Conservation (phyloP, 1,284 basidiomycete species). For the Quambalaria eucalypti region DNA sequence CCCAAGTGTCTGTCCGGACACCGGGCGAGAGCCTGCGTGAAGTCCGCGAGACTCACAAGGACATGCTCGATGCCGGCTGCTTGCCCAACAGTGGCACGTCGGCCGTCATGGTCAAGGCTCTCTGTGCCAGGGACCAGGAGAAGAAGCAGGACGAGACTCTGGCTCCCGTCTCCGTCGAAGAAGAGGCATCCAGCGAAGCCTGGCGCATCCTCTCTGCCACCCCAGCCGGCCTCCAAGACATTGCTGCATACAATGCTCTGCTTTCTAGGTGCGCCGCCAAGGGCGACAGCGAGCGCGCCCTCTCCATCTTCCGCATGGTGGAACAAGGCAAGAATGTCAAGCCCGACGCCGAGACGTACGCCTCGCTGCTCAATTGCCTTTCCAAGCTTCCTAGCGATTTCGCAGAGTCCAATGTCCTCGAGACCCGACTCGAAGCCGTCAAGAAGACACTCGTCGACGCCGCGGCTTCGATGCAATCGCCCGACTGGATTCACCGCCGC, state of each 20-base stretch:
- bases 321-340: not conserved
- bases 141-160: not conserved
- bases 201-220: not conserved
- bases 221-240: not conserved
- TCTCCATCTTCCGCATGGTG: not conserved
- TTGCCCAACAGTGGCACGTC: conserved; percentile 66
- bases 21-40: conserved; percentile 56
- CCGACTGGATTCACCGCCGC: not conserved
- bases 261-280: not conserved
- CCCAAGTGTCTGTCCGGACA: conserved; percentile 53
- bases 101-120: conserved; percentile 58
- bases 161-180: not conserved
- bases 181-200: not conserved
- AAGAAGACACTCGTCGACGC: not conserved
- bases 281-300: not conserved
- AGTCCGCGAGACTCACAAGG: conserved; percentile 65
- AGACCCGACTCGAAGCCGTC: not conserved
- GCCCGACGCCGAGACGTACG: not conserved
- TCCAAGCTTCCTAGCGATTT: no score
- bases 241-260: conserved; percentile 1
- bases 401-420: not conserved
- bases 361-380: not conserved
- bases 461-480: not conserved
- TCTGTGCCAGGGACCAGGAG: conserved; percentile 60
- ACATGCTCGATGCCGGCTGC: conserved; percentile 61